Evolutionary conservation across 73 alveolate species (phyloP), one percentile per base, ranked within the genome.

Genomic region (Paramecium sexaurelia): DNA sequence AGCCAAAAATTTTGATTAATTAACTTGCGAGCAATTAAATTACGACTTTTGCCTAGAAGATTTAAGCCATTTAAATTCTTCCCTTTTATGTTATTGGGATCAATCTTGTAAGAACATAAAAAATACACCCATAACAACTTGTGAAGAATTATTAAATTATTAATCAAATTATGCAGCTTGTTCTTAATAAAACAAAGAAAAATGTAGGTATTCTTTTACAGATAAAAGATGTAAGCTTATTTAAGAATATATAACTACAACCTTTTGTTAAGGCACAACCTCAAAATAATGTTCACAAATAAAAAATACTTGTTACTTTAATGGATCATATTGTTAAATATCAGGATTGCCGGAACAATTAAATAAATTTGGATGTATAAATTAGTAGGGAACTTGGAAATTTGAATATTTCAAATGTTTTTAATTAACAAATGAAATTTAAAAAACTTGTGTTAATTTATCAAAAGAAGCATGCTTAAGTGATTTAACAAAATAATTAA

Each of bases 311-410:
- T 61, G 83, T 61, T 61, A 61, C 11, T 61, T 61, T 61, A 32
- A 61, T 61, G 47, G 47, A 29, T 26, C 83, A 10, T 26, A 26
- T 5, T 61, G 83, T 29, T 26, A 10, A 29, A 32, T 15, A 11
- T 6, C 7, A 11, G 83, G 83, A 29, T 4, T 13, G 26, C 11
- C 43, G 5, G 13, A 0, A 51, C 5, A 51, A 61, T 61, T 61
- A 61, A 61, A 61, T 61, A 61, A 61, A 61, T 61, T 11, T 26
- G 83, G 83, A 29, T 61, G 83, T 61, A 19, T 61, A 13, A 61
- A 0, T 61, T 61, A 61, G 26, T 19, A 15, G 0, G 83, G 83
- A 13, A 5, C 24, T 13, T 61, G 83, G 83, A 61, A 32, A 61
- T 61, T 61, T 10, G 6, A 7, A 11, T 29, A 61, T 61, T 26